Evolutionary conservation across 2,329 filamentous ascomycete species (phyloP).

Genomic region (Aurifilum marmelostoma): DNA sequence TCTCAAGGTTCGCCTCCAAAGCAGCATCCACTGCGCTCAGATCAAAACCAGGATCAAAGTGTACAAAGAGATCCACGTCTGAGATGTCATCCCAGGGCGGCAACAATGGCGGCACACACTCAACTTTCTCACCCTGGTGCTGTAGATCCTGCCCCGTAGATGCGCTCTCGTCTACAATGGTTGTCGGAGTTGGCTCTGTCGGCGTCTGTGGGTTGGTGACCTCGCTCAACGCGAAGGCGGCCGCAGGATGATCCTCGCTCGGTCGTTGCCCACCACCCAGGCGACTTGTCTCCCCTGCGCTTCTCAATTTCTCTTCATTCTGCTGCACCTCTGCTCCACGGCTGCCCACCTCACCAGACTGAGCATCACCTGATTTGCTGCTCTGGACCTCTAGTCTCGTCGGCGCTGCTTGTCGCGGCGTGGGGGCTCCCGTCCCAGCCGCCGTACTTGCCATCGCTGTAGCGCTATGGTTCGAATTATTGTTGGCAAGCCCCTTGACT

Average conservation of each 20-base stretch:
- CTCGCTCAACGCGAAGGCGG: neutral
- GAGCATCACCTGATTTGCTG: neutral
- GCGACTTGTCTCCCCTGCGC: neutral
- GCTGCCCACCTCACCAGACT: neutral
- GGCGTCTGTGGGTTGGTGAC: neutral
- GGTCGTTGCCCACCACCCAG: neutral
- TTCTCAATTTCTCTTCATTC: neutral
- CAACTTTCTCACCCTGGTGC: neutral
- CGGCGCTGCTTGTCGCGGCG: neutral
- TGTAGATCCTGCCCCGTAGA: neutral
- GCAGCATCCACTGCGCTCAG: constrained; percentile 57
- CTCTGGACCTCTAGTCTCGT: neutral
- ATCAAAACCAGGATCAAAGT: constrained; percentile 59
- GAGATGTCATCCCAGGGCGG: constrained; percentile 40
- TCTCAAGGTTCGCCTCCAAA: constrained; percentile 58
- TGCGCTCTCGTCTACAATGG: neutral
- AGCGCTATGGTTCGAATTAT: neutral
- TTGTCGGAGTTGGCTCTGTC: neutral
- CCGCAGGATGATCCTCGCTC: neutral
- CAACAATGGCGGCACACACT: constrained; percentile 17
- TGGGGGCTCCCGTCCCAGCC: neutral
- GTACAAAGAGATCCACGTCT: constrained; percentile 57
- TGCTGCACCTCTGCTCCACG: neutral
- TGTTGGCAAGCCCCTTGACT: constrained; percentile 44
- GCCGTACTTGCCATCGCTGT: constrained; percentile 30